Conservation (phyloP, 805 yeast genomes). For the Spathaspora arborariae region DNA sequence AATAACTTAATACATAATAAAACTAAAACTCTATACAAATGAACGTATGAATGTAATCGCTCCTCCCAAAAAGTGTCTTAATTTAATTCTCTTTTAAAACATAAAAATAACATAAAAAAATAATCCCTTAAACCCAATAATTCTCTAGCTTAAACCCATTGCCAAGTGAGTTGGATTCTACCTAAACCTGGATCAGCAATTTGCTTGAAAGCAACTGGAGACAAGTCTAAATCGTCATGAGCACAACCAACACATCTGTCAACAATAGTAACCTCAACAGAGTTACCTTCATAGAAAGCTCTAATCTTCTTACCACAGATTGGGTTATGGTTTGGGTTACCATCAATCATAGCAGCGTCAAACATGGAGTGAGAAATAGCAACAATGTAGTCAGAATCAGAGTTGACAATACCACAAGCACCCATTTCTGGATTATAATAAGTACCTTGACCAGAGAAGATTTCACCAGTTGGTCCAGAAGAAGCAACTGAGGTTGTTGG, state of each 20-base stretch:
- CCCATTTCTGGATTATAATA: constrained; percentile 46
- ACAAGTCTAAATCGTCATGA: constrained; percentile 49
- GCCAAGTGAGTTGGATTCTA: constrained; percentile 53
- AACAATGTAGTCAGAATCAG: constrained; percentile 47
- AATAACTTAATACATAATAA: not conserved
- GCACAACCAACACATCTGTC: constrained; percentile 58
- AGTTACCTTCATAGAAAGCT: constrained; percentile 44
- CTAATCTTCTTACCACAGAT: constrained; percentile 52
- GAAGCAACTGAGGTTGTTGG: constrained; percentile 14
- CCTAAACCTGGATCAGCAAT: constrained; percentile 53
- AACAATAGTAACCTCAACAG: constrained; percentile 53
- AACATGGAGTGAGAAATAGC: constrained; percentile 47
- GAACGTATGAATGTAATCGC: not conserved
- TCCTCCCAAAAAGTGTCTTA: not conserved
- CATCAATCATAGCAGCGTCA: constrained; percentile 26
- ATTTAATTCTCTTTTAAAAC: not conserved
- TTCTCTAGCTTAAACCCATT: constrained; percentile 21
- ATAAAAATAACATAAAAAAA: not conserved
- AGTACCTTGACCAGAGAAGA: constrained; percentile 44
- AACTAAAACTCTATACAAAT: constrained; percentile 2
- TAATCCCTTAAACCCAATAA: not conserved
- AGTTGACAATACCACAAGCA: constrained; percentile 50
- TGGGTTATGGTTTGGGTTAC: constrained; percentile 43
- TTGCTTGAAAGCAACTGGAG: constrained; percentile 54
- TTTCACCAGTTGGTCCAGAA: constrained; percentile 12